Evolutionary conservation across 768 basidiomycete species (phyloP), one percentile per base, ranked within the genome.

Genomic region (Suillus weaverae): DNA sequence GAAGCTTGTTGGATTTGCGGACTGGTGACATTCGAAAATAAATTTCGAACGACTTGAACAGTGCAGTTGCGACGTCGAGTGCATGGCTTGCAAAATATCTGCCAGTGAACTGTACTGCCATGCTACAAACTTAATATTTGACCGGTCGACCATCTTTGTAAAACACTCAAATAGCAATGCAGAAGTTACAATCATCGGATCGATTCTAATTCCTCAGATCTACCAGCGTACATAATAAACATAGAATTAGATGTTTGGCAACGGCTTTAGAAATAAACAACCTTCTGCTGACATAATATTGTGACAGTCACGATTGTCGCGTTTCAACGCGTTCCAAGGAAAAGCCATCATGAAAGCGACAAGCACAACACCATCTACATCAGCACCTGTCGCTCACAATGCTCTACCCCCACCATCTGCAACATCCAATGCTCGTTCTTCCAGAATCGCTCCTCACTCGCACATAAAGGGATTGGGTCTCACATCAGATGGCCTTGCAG

Each of bases 391-490:
- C n/a, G 84, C 87, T 6, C 90, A 91, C 76, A 92, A 89, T 64
- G 89, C 91, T 1, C 81, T 90, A 3, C 85, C 90, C 0, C 89
- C 89, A 0, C 90, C 90, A 0, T 82, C 89, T 5, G 81, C 84
- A 2, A 76, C 86, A 0, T 83, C 87, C 14, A 84, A 87, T 1
- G 83, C 83, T 14, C 84, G 90, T 30, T 87, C 91, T 0, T 91
- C 91, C 36, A 86, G 92, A 43, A 92, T 95, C 53, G 92, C 93
- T 1, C 89, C 94, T 3, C 96, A 98, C 73, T 97, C 95, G 5
- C 96, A 98, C 76, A 98, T 98, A 76, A 97, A 95, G 80, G 96
- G 95, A 8, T 89, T 99, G 35, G 97, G 97, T 4, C 81, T 99
- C 62, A 90, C 85, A 48, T 76, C 90, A 61, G 95, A 98, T 66